Conservation (phyloP, 306 rosid genomes). For the Acacia crassicarpa region DNA sequence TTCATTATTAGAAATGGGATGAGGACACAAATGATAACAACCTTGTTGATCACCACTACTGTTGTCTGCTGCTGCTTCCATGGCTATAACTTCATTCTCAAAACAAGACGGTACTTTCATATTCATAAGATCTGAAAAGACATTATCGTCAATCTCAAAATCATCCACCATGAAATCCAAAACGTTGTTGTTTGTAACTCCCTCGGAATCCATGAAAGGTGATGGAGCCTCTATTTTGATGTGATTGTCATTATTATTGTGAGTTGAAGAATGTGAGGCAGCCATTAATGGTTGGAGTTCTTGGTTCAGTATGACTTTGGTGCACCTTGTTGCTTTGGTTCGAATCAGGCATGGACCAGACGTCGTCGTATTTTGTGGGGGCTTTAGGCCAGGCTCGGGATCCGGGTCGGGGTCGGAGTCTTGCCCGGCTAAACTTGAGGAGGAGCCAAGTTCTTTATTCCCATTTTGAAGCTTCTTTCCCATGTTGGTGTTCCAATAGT, state of each 20-base stretch:
- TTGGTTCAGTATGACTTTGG: constrained; percentile 34
- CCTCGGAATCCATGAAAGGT: not conserved
- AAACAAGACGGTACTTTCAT: constrained; percentile 33
- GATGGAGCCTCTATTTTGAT: not conserved
- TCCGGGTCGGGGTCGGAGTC: not conserved
- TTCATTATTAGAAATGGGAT: constrained; percentile 10
- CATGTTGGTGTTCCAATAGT: constrained; percentile 59
- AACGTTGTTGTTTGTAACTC: not conserved
- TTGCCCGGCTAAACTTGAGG: not conserved
- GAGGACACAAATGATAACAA: not conserved
- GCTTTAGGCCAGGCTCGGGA: not conserved
- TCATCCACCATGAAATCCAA: constrained; percentile 40
- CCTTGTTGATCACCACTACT: not conserved
- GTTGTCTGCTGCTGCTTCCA: not conserved
- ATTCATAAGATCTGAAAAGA: constrained; percentile 47
- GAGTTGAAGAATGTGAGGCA: not conserved
- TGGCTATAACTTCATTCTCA: not conserved
- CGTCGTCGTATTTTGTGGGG: not conserved
- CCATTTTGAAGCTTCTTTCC: constrained; percentile 52
- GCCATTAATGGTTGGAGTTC: not conserved
- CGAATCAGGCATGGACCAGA: constrained; percentile 34
- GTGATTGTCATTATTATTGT: not conserved
- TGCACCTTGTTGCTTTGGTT: constrained; percentile 62
- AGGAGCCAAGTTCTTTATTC: not conserved
- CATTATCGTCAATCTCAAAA: constrained; percentile 44